phyloP scores from a whole-genome alignment of 371 early-diverging fungal genomes.

The Cokeromyces recurvatus region DNA sequence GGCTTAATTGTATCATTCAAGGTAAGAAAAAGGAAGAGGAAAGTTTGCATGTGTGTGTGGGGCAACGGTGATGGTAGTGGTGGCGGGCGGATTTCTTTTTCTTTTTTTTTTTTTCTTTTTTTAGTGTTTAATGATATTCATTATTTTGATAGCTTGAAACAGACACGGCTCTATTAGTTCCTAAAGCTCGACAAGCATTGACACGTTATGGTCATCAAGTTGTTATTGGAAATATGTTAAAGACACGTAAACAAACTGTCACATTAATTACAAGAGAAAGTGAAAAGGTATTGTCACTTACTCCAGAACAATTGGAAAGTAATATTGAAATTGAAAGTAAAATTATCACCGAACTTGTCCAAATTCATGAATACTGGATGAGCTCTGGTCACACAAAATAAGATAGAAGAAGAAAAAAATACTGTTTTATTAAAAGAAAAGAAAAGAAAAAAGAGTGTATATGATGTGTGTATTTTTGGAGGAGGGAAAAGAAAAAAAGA shows the following conservation, averaged over 20 bases:
- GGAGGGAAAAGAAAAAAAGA: not conserved
- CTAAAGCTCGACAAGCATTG: slow-evolving; percentile 81
- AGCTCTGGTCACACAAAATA: slow-evolving; percentile 26
- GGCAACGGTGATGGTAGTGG: too few species aligned
- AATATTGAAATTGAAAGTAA: slow-evolving; percentile 82
- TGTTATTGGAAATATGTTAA: slow-evolving; percentile 93
- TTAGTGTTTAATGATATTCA: not conserved
- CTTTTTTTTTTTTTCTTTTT: not conserved
- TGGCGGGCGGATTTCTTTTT: too few species aligned
- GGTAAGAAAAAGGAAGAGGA: slow-evolving; percentile 30
- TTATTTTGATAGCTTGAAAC: slow-evolving; percentile 79
- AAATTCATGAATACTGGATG: slow-evolving; percentile 65
- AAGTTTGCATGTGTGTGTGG: too few species aligned
- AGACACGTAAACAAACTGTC: slow-evolving; percentile 84
- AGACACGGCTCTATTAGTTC: slow-evolving; percentile 72
- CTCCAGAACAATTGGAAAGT: slow-evolving; percentile 54
- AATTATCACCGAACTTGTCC: slow-evolving; percentile 76
- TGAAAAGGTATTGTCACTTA: slow-evolving; percentile 59
- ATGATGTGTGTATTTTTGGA: too few species aligned
- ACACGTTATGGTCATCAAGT: slow-evolving; percentile 92
- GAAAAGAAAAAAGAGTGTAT: not conserved
- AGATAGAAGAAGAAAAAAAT: not conserved
- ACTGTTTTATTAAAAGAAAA: not conserved
- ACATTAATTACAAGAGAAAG: slow-evolving; percentile 61
- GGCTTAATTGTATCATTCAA: slow-evolving; percentile 96